Percentiles rank a stretch among this genome's conserved stretches.
These are phyloP conservation scores for Stagonosporopsis tanaceti DNA, from an alignment of 2,329 filamentous ascomycete species.

Conservation along the genomic window DNA sequence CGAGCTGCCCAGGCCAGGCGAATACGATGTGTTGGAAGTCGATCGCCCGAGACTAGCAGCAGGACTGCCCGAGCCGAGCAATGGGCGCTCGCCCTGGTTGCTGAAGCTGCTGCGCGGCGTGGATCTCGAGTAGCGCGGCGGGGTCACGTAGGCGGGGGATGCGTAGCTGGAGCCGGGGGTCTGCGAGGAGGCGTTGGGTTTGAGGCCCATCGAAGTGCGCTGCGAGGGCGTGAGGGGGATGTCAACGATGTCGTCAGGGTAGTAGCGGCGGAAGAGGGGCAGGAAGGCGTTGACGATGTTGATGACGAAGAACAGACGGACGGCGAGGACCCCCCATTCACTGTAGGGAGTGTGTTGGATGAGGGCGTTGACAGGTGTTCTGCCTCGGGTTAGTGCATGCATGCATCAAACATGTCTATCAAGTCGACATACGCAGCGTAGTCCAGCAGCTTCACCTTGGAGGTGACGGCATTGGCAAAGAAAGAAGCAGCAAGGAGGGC, in stretches of 20 bases:
- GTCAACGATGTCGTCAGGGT: constrained; percentile 78
- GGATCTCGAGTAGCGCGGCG: constrained; percentile 84
- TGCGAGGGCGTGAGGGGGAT: constrained; percentile 92
- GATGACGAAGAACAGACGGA: constrained; percentile 62
- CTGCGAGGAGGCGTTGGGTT: constrained; percentile 66
- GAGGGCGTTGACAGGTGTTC: constrained; percentile 48
- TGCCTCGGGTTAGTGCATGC: constrained; percentile 20
- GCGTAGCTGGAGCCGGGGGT: constrained; percentile 67
- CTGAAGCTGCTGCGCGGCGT: constrained; percentile 68
- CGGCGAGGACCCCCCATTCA: constrained; percentile 51
- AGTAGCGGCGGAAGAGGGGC: constrained; percentile 71
- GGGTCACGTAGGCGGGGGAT: constrained; percentile 74
- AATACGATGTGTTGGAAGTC: constrained; percentile 56
- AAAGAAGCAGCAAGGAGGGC: constrained; percentile 61
- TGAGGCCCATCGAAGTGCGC: constrained; percentile 82
- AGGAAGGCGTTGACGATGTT: constrained; percentile 76
- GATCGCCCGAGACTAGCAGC: constrained; percentile 37
- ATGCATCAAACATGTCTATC: neutral
- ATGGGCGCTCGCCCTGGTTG: constrained; percentile 61
- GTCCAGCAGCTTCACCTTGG: constrained; percentile 31
- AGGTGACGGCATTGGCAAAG: constrained; percentile 36
- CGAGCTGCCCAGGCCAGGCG: constrained; percentile 59
- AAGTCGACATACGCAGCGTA: constrained; percentile 32
- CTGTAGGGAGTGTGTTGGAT: constrained; percentile 47
- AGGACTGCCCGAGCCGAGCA: constrained; percentile 62